These are phyloP conservation scores for Polytrichum formosum DNA, from an alignment of 225 moss, liverwort and hornwort species.

Conservation along the genomic window DNA sequence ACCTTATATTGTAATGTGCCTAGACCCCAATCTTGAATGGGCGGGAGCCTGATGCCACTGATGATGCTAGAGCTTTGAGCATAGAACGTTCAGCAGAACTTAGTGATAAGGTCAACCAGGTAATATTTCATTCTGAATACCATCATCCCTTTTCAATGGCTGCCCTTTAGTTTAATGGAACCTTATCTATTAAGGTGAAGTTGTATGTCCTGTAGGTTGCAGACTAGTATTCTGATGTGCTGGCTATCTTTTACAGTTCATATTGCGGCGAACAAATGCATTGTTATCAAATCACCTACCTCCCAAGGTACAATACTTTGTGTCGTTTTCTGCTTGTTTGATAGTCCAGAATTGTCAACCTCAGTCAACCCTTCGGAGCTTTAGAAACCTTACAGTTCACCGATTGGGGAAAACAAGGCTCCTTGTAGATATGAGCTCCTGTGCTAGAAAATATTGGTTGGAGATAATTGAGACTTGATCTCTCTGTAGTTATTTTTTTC, in stretches of 20 bases:
- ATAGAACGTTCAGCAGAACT: conserved; percentile 89
- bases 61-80: conserved; percentile 75
- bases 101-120: conserved; percentile 99
- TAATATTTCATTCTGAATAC: conserved; percentile 8
- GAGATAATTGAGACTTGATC: no score
- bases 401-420: no score
- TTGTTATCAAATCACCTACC: conserved; percentile 94
- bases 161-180: no score
- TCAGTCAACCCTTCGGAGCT: no score
- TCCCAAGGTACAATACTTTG: conserved; percentile 63
- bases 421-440: no score
- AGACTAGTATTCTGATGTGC: conserved; percentile 9
- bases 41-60: conserved; percentile 94
- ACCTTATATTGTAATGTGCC: conserved; percentile 7
- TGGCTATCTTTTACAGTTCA: conserved; percentile 59
- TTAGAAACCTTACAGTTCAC: no score
- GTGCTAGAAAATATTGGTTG: neutral
- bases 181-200: neutral
- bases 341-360: no score
- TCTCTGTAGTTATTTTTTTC: no score
- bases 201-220: neutral
- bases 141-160: neutral
- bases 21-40: conserved; percentile 89
- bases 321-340: no score
- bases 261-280: conserved; percentile 90